phyloP scores from a whole-genome alignment of 805 yeast genomes.

The Wickerhamomyces chambardii region DNA sequence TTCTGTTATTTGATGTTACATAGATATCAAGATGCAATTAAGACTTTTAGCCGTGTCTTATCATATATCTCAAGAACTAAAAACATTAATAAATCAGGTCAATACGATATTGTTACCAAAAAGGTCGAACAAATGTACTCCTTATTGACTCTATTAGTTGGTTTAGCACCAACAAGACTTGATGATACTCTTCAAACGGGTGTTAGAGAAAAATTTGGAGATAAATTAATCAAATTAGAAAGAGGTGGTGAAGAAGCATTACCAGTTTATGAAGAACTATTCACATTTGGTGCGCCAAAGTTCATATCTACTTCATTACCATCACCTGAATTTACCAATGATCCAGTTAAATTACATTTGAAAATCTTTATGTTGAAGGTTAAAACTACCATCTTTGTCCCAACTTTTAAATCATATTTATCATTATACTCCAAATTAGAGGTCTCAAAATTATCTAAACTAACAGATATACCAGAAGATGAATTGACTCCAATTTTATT shows the following conservation, averaged over 20 bases:
- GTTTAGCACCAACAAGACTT: slow-evolving; percentile 35
- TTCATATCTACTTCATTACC: slow-evolving; percentile 33
- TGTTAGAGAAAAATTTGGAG: slow-evolving; percentile 38
- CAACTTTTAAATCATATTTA: slow-evolving; percentile 33
- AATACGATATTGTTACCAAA: slow-evolving; percentile 36
- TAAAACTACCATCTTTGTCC: slow-evolving; percentile 25
- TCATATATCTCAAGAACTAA: slow-evolving; percentile 36
- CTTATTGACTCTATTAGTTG: slow-evolving; percentile 33
- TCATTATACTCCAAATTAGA: slow-evolving; percentile 38
- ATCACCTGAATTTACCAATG: slow-evolving; percentile 23
- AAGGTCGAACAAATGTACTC: slow-evolving; percentile 44
- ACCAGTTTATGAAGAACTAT: slow-evolving; percentile 33
- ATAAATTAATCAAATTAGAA: slow-evolving; percentile 30
- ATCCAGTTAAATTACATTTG: slow-evolving; percentile 32
- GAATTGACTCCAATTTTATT: slow-evolving; percentile 28
- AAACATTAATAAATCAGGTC: slow-evolving; percentile 31
- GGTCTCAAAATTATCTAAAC: slow-evolving; percentile 29
- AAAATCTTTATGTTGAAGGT: slow-evolving; percentile 33
- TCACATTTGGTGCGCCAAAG: slow-evolving; percentile 38
- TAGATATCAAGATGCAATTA: slow-evolving; percentile 40
- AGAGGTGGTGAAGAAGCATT: slow-evolving; percentile 33
- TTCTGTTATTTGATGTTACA: slow-evolving; percentile 41
- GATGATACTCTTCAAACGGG: slow-evolving; percentile 34
- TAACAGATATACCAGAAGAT: slow-evolving; percentile 23
- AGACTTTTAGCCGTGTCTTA: slow-evolving; percentile 36